These are phyloP conservation scores for Entomophthora muscae DNA, from an alignment of 371 early-diverging fungal genomes.

Conservation along the genomic window DNA sequence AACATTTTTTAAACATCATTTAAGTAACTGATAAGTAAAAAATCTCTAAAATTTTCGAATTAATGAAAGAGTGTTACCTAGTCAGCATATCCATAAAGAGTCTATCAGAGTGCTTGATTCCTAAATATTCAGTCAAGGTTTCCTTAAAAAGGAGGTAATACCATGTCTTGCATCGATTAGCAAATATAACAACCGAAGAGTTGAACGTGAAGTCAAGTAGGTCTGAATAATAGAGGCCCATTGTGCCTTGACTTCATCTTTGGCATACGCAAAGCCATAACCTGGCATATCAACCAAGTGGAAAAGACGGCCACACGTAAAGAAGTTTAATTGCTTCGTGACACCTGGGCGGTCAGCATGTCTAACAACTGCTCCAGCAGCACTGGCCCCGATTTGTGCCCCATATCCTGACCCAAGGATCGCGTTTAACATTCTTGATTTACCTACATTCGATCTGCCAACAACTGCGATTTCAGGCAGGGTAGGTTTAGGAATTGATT, in stretches of 20 bases:
- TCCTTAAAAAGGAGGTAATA: conserved; percentile 7
- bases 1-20: too few relatives aligned
- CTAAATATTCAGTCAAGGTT: conserved; percentile 12
- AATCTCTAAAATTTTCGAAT: background rate
- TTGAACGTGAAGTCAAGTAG: conserved; percentile 35
- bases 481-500: conserved; percentile 35
- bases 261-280: conserved; percentile 69
- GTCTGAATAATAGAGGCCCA: conserved; percentile 53
- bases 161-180: conserved; percentile 69
- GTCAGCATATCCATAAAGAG: conserved; percentile 37
- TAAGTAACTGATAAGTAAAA: too few relatives aligned
- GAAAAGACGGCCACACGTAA: conserved; percentile 36
- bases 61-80: conserved; percentile 16
- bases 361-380: conserved; percentile 40
- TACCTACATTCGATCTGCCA: conserved; percentile 17
- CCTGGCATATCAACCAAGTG: conserved; percentile 74
- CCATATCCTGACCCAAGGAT: conserved; percentile 45
- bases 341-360: conserved; percentile 57
- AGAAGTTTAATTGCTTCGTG: conserved; percentile 69
- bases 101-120: conserved; percentile 34
- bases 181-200: conserved; percentile 43
- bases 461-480: conserved; percentile 50
- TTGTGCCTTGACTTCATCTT: conserved; percentile 29
- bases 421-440: background rate
- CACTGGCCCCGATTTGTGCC: conserved; percentile 58